Conservation (phyloP, 768 basidiomycete species). For the Omphalotus guepiniiformis region DNA sequence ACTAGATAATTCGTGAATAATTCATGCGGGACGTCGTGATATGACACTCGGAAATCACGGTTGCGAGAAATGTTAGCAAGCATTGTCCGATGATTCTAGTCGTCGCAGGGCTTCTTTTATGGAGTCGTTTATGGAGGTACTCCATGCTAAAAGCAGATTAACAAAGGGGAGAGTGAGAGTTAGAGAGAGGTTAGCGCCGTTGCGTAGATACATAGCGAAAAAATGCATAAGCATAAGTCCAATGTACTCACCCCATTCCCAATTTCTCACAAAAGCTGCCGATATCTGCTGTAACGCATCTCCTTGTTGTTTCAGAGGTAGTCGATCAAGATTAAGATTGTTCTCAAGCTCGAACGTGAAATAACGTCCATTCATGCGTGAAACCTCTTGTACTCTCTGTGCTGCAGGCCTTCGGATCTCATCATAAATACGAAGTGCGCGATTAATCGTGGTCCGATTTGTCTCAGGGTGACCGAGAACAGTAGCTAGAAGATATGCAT, state of each 20-base stretch:
- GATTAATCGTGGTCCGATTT: constrained; percentile 34
- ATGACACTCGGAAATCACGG: too few relatives aligned
- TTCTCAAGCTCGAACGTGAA: constrained; percentile 34
- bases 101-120: constrained; percentile 33
- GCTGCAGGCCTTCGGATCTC: constrained; percentile 44
- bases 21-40: too few relatives aligned
- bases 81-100: constrained; percentile 20
- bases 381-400: constrained; percentile 31
- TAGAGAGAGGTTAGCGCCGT: too few relatives aligned
- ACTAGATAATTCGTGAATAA: too few relatives aligned
- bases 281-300: constrained; percentile 36
- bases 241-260: constrained; percentile 46
- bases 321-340: constrained; percentile 15
- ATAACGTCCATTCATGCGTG: constrained; percentile 38
- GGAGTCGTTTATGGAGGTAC: constrained; percentile 39
- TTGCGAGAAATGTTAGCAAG: too few relatives aligned
- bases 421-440: constrained; percentile 44
- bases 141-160: constrained; percentile 32
- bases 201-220: too few relatives aligned
- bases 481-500: constrained; percentile 42
- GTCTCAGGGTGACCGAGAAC: constrained; percentile 42
- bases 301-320: constrained; percentile 23
- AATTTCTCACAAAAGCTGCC: constrained; percentile 40
- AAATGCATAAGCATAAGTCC: neutral
- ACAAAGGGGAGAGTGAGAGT: too few relatives aligned